phyloP scores from a whole-genome alignment of 495 filamentous ascomycete genomes.

The Penicillium manginii region DNA sequence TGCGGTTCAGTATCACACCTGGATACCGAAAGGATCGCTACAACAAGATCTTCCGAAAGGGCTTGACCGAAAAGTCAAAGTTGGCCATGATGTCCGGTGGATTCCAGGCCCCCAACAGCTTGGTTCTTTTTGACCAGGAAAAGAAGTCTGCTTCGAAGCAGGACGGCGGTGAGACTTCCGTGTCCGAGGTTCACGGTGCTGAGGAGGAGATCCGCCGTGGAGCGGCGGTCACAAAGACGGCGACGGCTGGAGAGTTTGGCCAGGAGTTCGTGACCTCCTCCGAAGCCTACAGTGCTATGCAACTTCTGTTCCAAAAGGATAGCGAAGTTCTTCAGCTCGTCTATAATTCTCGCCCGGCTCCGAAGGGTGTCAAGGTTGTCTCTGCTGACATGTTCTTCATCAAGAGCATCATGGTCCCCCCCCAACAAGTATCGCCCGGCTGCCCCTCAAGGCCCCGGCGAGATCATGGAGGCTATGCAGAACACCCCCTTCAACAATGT shows the following conservation, averaged over 20 bases:
- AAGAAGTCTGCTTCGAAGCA: constrained; percentile 38
- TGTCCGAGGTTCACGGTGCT: constrained; percentile 48
- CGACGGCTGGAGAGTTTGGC: constrained; percentile 35
- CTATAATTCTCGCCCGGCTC: constrained; percentile 71
- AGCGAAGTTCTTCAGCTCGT: constrained; percentile 77
- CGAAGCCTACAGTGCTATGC: constrained; percentile 76
- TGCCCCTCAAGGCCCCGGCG: constrained; percentile 73
- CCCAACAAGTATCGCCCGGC: constrained; percentile 93
- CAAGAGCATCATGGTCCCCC: constrained; percentile 79
- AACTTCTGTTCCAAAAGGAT: constrained; percentile 84
- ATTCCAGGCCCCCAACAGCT: constrained; percentile 67
- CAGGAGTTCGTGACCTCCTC: constrained; percentile 73
- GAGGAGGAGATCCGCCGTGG: constrained; percentile 73
- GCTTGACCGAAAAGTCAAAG: constrained; percentile 68
- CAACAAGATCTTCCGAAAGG: constrained; percentile 91
- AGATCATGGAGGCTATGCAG: constrained; percentile 81
- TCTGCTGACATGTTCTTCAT: constrained; percentile 93
- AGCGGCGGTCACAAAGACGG: constrained; percentile 39
- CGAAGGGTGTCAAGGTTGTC: constrained; percentile 53
- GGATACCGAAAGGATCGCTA: constrained; percentile 82
- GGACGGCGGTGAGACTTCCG: constrained; percentile 35
- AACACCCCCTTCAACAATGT: constrained; percentile 85
- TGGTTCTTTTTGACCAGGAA: constrained; percentile 50
- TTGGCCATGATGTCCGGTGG: constrained; percentile 73
- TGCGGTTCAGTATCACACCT: constrained; percentile 64